Evolutionary conservation across 2,329 filamentous ascomycete species (phyloP), one percentile per base, ranked within the genome.

Genomic region (Penicillium verrucosum): DNA sequence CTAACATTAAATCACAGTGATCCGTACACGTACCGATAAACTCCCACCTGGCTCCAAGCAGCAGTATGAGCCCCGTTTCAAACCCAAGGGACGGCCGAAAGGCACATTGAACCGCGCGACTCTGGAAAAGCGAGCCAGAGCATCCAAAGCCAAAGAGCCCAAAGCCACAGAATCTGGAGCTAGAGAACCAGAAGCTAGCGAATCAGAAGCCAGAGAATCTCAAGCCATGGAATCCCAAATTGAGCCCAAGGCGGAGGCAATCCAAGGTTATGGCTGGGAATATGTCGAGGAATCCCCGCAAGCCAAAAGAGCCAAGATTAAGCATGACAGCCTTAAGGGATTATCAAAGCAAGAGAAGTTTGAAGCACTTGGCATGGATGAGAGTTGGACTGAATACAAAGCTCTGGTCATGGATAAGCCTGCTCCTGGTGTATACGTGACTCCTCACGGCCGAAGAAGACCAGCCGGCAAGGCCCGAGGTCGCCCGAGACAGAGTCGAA

Each of bases 341-440:
- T 69, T 76, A 64, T 69, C 75, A 0, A 72, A 72, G 56, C 70
- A 70, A 32, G 74, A 77, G 50, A 72, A 63, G 40, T 65, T 77
- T 2, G 70, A 75, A 55, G 70, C 73, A 23, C 63, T 73, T 51
- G 75, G 75, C 1, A 60, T 76, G 57, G 74, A 77, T 56, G 72
- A 75, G 49, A 69, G 67, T 2, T 77, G 73, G 73, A 76, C 74
- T 1, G 72, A 75, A 56, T 77, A 76, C 54, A 74, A 64, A 32
- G 65, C 73, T 25, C 54, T 75, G 4, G 53, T 73, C 5, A 71
- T 76, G 45, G 69, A 76, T 29, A 72, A 73, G n/a, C 64, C 69
- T 12, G 59, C 55, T 4, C 66, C 73, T 12, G 77, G 77, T 10
- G 67, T 78, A 11, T 78, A 77, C 56, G 55, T 78, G 25, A 77